Evolutionary conservation across 148 eudicot species (phyloP).

Genomic region (Pharnaceum exiguum): DNA sequence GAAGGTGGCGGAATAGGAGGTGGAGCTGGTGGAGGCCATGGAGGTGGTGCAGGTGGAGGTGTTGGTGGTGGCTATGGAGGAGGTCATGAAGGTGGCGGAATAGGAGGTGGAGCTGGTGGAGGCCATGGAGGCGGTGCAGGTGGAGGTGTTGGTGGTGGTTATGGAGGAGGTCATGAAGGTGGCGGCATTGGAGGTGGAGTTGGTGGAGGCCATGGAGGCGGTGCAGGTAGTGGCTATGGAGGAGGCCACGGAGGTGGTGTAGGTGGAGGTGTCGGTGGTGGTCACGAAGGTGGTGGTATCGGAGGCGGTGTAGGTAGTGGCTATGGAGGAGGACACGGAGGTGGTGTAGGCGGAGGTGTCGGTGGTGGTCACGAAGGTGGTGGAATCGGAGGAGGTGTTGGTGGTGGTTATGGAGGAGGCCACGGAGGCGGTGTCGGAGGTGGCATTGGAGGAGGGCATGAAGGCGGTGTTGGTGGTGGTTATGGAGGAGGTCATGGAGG

Average conservation of each 20-base stretch:
- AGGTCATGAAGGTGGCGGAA: background rate
- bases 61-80: background rate
- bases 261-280: background rate
- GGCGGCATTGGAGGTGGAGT: background rate
- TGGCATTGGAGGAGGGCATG: background rate
- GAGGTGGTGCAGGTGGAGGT: background rate
- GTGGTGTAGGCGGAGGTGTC: background rate
- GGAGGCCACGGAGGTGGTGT: background rate
- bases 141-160: background rate
- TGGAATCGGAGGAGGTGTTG: background rate
- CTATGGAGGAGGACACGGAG: background rate
- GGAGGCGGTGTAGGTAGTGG: conserved; percentile 4
- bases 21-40: background rate
- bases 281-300: background rate
- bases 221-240: background rate
- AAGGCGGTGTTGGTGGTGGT: background rate
- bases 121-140: background rate
- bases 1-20: conserved; percentile 4
- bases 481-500: background rate
- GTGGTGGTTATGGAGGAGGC: conserved; percentile 7
- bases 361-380: background rate
- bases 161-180: background rate
- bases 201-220: conserved; percentile 4
- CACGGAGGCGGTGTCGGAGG: background rate
- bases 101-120: background rate